phyloP scores from a whole-genome alignment of 306 rosid genomes.

The Acacia confusa region DNA sequence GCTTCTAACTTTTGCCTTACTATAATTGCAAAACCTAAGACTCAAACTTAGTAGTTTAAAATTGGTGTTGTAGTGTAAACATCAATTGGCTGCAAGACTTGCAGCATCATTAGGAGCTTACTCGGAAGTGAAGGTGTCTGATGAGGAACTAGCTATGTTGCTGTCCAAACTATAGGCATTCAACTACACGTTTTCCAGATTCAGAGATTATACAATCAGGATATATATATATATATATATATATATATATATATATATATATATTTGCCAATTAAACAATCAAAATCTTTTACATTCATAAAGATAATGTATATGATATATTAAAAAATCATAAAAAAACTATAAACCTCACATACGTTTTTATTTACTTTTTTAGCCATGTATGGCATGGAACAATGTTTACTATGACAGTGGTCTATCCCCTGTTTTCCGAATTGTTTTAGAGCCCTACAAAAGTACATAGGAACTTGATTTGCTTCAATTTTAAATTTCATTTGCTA shows the following conservation, averaged over 20 bases:
- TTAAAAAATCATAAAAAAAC: not conserved
- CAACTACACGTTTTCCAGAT: not conserved
- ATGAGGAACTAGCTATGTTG: slow-evolving; percentile 69
- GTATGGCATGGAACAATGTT: not conserved
- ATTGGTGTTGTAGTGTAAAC: slow-evolving; percentile 66
- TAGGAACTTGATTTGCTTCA: not conserved
- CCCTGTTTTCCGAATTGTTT: not conserved
- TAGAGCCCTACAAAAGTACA: not conserved
- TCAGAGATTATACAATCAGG: not conserved
- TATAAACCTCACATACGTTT: not conserved
- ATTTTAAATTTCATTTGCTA: not conserved
- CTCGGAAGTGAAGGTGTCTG: slow-evolving; percentile 69
- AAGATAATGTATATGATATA: not conserved
- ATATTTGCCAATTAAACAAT: not conserved
- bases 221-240: no score
- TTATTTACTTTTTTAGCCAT: not conserved
- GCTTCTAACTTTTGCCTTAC: not conserved
- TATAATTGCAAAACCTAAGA: not conserved
- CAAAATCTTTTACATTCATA: not conserved
- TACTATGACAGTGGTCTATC: not conserved
- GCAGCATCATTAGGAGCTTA: slow-evolving; percentile 72
- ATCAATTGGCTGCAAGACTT: slow-evolving; percentile 86
- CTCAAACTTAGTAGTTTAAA: not conserved
- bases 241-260: no score
- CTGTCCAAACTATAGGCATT: slow-evolving; percentile 56